A percentile compares a stretch with the other conserved stretches of the same genome.
Evolutionary conservation across 2,329 filamentous ascomycete species (phyloP).

Genomic region (Beauveria australis): DNA sequence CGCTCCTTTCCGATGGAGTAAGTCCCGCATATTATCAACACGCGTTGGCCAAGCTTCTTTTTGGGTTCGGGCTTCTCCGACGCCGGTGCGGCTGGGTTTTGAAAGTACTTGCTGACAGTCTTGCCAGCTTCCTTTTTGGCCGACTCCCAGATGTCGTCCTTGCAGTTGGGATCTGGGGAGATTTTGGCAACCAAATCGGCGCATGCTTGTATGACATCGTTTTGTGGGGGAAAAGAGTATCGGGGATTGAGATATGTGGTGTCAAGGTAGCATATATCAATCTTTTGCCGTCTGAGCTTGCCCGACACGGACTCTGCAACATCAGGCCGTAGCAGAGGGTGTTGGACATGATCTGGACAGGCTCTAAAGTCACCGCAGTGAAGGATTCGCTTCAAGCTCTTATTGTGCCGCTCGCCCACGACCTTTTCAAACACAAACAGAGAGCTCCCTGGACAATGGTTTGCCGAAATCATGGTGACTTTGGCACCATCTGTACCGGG

Average conservation of each 20-base stretch:
- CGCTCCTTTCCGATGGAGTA: constrained; percentile 98
- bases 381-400: constrained; percentile 67
- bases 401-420: constrained; percentile 49
- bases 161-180: constrained; percentile 51
- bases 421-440: constrained; percentile 86
- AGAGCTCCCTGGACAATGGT: constrained; percentile 93
- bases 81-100: constrained; percentile 20
- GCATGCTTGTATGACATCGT: constrained; percentile 79
- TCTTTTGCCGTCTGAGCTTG: constrained; percentile 69
- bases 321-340: constrained; percentile 74
- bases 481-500: constrained; percentile 73
- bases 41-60: constrained; percentile 39
- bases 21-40: constrained; percentile 89
- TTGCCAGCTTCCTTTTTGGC: constrained; percentile 32
- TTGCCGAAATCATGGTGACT: constrained; percentile 93
- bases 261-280: constrained; percentile 94
- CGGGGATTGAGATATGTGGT: constrained; percentile 95
- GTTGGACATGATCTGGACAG: constrained; percentile 72
- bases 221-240: constrained; percentile 86
- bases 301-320: constrained; percentile 61
- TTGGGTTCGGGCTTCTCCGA: constrained; percentile 19
- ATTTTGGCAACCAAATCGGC: constrained; percentile 79
- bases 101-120: constrained; percentile 46
- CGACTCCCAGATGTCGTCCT: constrained; percentile 40
- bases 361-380: constrained; percentile 96